A percentile compares a stretch with the other conserved stretches of the same genome.
These are phyloP conservation scores for Ophiostoma himal-ulmi DNA, from an alignment of 2,329 filamentous ascomycete genomes.

Conservation along the genomic window DNA sequence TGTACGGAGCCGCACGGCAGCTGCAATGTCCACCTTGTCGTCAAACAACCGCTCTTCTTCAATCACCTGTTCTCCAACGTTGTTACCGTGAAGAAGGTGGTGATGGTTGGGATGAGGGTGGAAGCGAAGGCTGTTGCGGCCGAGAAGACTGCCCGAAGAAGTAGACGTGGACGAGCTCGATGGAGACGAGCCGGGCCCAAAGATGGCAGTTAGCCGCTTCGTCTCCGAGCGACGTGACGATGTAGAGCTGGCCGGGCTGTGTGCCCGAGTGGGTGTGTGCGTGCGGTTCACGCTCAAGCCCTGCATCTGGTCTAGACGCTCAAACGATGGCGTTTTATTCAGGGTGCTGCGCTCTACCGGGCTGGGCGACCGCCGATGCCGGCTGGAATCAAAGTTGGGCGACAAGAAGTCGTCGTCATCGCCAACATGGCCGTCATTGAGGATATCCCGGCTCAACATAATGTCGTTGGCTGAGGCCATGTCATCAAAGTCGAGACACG, in stretches of 20 bases:
- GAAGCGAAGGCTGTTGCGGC: neutral
- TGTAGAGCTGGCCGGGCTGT: constrained; percentile 2
- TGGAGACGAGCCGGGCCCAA: neutral
- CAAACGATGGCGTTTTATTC: neutral
- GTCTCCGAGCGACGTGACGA: neutral
- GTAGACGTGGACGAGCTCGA: neutral
- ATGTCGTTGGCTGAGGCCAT: neutral
- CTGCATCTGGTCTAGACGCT: neutral
- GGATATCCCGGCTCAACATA: neutral
- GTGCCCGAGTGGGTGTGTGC: neutral
- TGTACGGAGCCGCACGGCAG: constrained; percentile 32
- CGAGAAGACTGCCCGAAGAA: neutral
- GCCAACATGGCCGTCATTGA: neutral
- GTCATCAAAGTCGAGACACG: constrained; percentile 7
- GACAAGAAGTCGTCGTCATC: neutral
- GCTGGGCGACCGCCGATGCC: neutral
- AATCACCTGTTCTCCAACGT: neutral
- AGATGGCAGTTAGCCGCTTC: neutral
- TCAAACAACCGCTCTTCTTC: constrained; percentile 17
- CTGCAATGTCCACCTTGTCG: constrained; percentile 29
- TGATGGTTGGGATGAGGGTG: neutral
- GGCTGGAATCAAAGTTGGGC: neutral
- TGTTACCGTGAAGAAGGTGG: constrained; percentile 15
- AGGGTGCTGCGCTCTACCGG: neutral
- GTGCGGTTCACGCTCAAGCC: too few species aligned